Evolutionary conservation across 441 rosid genomes (phyloP).

Genomic region (Arabidopsis hybrid): DNA sequence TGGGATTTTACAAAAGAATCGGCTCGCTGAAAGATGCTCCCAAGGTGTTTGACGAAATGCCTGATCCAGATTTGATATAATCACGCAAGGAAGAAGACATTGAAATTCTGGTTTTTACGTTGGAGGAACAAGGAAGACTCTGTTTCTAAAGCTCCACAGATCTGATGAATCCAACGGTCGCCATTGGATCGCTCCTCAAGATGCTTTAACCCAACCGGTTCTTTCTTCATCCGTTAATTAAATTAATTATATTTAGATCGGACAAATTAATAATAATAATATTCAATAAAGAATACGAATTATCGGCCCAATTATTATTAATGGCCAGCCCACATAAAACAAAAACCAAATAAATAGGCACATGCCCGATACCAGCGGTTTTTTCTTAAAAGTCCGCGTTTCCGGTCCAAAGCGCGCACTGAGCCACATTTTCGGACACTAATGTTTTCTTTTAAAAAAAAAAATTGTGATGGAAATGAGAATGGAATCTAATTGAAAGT

Average conservation of each 20-base stretch:
- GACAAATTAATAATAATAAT: slow-evolving; percentile 9
- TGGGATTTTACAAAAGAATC: slow-evolving; percentile 45
- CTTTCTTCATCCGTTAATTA: slow-evolving; percentile 34
- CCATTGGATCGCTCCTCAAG: slow-evolving; percentile 30
- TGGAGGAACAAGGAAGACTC: slow-evolving; percentile 1
- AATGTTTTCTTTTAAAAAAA: background rate
- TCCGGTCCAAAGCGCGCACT: slow-evolving; percentile 29
- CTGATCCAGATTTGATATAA: slow-evolving; percentile 57
- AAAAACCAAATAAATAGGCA: slow-evolving; percentile 1
- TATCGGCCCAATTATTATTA: slow-evolving; percentile 34
- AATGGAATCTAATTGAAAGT: too few species aligned
- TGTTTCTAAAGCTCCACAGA: slow-evolving; percentile 14
- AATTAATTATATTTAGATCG: slow-evolving; percentile 2
- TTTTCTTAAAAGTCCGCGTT: background rate
- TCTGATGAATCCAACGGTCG: slow-evolving; percentile 41
- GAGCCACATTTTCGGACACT: slow-evolving; percentile 11
- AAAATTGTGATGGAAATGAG: too few species aligned
- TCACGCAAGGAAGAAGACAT: slow-evolving; percentile 34
- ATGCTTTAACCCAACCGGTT: slow-evolving; percentile 28
- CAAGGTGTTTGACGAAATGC: slow-evolving; percentile 72
- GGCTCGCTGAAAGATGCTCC: slow-evolving; percentile 46
- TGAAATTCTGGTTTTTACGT: background rate
- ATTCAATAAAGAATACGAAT: background rate
- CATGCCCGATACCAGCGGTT: background rate
- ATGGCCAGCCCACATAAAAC: slow-evolving; percentile 26